Conservation (phyloP, 371 early-diverging fungal genomes). For the Lichtheimia ramosa region DNA sequence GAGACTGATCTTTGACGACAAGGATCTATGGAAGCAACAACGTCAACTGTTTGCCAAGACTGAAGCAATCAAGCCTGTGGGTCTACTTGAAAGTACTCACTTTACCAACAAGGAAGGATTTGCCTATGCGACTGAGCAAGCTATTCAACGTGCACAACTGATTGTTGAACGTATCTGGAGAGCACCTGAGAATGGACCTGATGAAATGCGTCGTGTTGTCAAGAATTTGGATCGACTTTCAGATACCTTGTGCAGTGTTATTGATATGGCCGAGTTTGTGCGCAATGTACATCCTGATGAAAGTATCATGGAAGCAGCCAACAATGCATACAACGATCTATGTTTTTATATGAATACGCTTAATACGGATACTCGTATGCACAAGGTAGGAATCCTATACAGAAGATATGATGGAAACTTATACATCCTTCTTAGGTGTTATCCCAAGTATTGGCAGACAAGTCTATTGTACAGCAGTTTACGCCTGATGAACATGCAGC, state of each 20-base stretch:
- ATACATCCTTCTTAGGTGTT: constrained; percentile 46
- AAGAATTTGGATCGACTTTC: constrained; percentile 88
- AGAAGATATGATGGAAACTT: no score
- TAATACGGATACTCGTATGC: constrained; percentile 88
- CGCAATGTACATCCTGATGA: constrained; percentile 86
- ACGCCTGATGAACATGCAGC: constrained; percentile 75
- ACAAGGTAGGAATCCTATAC: constrained; percentile 51
- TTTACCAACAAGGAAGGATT: constrained; percentile 36
- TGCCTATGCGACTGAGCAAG: constrained; percentile 40
- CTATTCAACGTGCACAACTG: constrained; percentile 52
- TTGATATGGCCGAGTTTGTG: constrained; percentile 93
- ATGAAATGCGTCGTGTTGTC: constrained; percentile 70
- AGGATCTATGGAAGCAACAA: constrained; percentile 24
- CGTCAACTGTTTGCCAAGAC: constrained; percentile 1
- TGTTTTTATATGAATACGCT: constrained; percentile 88
- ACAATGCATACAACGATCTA: constrained; percentile 73
- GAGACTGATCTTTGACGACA: constrained; percentile 41
- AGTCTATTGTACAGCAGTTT: constrained; percentile 51
- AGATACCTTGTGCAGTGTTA: constrained; percentile 86
- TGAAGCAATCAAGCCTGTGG: constrained; percentile 10
- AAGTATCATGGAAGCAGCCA: constrained; percentile 72
- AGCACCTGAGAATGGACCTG: constrained; percentile 55
- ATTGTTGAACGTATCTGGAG: constrained; percentile 60
- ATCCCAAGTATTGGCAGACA: constrained; percentile 61
- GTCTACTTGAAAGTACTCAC: constrained; percentile 40